Evolutionary conservation across 108 stramenopile genomes (phyloP).

Genomic region (Nannochloropsis gaditana): DNA sequence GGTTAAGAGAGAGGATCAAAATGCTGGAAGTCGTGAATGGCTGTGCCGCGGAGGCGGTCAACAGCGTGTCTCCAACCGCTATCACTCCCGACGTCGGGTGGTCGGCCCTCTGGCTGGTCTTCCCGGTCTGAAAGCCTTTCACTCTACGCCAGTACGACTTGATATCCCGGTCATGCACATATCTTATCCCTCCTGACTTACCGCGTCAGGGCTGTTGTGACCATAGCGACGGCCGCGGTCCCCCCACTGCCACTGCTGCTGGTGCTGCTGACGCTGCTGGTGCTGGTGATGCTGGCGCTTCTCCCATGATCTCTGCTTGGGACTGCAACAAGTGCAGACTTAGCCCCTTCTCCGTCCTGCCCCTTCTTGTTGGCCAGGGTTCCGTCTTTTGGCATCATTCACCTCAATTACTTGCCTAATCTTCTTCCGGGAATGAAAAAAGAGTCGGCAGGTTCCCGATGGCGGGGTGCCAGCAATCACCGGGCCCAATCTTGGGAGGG

Average conservation of each 20-base stretch:
- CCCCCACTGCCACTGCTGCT: not conserved
- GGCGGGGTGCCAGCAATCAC: no score
- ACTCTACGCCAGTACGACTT: no score
- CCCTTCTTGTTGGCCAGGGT: not conserved
- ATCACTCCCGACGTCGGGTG: no score
- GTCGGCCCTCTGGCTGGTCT: no score
- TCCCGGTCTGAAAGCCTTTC: no score
- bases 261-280: not conserved
- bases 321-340: not conserved
- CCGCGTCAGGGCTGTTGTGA: not conserved
- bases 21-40: not conserved
- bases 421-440: no score
- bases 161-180: no score
- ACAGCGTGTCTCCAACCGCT: no score
- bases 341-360: not conserved
- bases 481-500: no score
- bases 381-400: not conserved
- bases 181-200: not conserved
- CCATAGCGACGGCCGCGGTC: not conserved
- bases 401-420: not conserved
- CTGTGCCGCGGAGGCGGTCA: no score
- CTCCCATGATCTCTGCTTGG: not conserved
- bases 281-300: not conserved
- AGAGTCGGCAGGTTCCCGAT: no score
- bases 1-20: not conserved